Percentiles rank a stretch among this genome's conserved stretches.
Conservation (phyloP, 2,329 filamentous ascomycete genomes). For the Plenodomus tracheiphilus region DNA sequence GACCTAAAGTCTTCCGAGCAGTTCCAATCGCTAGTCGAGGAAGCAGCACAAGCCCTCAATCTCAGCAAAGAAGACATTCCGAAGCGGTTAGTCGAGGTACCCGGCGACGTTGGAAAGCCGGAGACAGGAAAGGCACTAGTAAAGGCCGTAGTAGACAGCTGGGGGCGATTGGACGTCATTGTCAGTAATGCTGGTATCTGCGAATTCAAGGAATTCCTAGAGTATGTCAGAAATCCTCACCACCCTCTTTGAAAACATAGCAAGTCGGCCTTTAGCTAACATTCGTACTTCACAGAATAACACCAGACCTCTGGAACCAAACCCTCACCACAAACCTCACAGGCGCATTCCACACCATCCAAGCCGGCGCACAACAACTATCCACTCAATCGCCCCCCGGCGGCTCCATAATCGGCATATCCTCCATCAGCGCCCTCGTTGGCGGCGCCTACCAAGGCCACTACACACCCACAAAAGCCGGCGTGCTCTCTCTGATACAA, state of each 20-base stretch:
- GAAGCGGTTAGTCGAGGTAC: conserved; percentile 63
- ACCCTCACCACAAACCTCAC: conserved; percentile 82
- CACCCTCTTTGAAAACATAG: no score
- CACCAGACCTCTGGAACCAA: conserved; percentile 68
- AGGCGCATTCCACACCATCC: conserved; percentile 85
- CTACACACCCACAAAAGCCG: conserved; percentile 86
- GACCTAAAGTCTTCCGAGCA: conserved; percentile 53
- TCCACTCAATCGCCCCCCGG: conserved; percentile 63
- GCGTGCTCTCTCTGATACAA: conserved; percentile 80
- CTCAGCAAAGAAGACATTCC: conserved; percentile 36
- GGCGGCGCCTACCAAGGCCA: conserved; percentile 80
- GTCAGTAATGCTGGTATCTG: conserved; percentile 89
- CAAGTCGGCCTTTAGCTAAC: background rate
- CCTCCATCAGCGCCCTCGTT: conserved; percentile 73
- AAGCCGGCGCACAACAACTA: conserved; percentile 86
- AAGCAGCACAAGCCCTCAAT: conserved; percentile 33
- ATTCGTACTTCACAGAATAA: conserved; percentile 53
- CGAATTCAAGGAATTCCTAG: conserved; percentile 81
- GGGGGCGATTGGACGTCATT: conserved; percentile 65
- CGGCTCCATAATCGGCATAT: conserved; percentile 78
- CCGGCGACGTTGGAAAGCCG: conserved; percentile 77
- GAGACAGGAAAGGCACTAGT: conserved; percentile 73
- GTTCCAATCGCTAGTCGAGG: conserved; percentile 53
- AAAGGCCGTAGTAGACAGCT: conserved; percentile 63
- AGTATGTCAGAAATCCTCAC: background rate